Evolutionary conservation across 495 filamentous ascomycete genomes (phyloP), one percentile per base, ranked within the genome.

Genomic region (Xylaria grammica): DNA sequence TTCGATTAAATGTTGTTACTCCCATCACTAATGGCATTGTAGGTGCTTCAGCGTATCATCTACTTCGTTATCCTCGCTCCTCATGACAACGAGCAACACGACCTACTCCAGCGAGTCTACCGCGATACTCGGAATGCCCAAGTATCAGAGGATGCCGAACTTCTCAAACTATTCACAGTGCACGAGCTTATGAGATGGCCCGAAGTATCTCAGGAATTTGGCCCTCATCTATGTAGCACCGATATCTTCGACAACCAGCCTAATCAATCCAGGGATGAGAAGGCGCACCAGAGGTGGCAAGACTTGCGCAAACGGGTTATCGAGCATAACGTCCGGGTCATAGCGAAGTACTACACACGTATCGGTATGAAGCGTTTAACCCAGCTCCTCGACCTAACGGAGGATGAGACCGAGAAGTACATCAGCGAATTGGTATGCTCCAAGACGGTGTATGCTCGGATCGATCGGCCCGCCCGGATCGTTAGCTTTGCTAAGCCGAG

Each of bases 181-280:
- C 93, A 91, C 65, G 96, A 99, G 78, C 82, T 99, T 59, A 99
- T 99, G 95, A 90, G 94, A 74, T 99, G 95, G 95, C 94, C 95
- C 24, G 87, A 93, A 70, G 91, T 99, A 26, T 83, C 92, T 19
- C 86, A 93, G 74, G 82, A 89, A 29, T 99, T 94, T 68, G 93
- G 93, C 6, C 87, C 91, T 30, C 91, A 96, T 70, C 85, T 99
- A n/a, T 92, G 90, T 78, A 80, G 81, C 68, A 97, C 92, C 26
- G 95, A 98, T 72, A 90, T 99, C 67, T 99, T 99, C 76, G 87
- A 87, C 69, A 79, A 80, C 19, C 76, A 84, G 45, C 72, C 84
- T 40, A 83, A 83, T 64, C 84, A 89, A 69, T 84, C 86, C 10
- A 73, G 74, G 17, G 92, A 97, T 64, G 84, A 88, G 62, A 90